Evolutionary conservation across 2,329 filamentous ascomycete genomes (phyloP), one percentile per base, ranked within the genome.

Genomic region (Cytospora chrysosperma): DNA sequence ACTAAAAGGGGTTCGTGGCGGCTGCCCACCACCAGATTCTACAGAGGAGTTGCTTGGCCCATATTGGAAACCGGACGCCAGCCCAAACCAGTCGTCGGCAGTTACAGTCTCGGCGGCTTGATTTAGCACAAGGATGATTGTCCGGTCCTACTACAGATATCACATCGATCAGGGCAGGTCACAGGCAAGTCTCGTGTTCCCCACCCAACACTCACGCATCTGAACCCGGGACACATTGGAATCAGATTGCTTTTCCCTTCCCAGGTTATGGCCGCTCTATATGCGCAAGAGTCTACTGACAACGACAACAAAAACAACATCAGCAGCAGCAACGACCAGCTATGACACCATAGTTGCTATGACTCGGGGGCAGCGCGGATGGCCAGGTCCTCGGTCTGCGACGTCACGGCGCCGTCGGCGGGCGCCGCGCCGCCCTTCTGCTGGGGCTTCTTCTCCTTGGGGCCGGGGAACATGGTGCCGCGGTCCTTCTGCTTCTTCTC

Each of bases 401-500:
- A 58, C 26, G 64, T 66, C 8, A 66, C 64, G 9, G 62, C 62
- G 13, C 59, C 63, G 24, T 65, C 65, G 4, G 65, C 65, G 1
- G 65, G 65, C 8, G 68, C 63, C 57, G 65, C 65, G 26, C 51
- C 28, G 53, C 61, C 10, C 28, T 51, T 27, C 56, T 56, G 2
- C 47, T 62, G 30, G 40, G 52, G 15, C 30, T 59, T 52, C 13
- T 51, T 67, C 26, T 67, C 64, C 32, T 54, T 58, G 32, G 24
- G 61, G 26, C 84, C 85, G 0, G 87, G 88, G 72, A 88, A 84
- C 65, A 84, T 82, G 1, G 85, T 83, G 1, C 91, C 90, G 77
- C 89, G 88, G 70, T 93, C 86, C 82, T 93, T 95, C 66, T 82
- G 81, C 78, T 91, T 91, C 81, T 90, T 90, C 70, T 85, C 86